phyloP scores from a whole-genome alignment of 805 yeast genomes.

The Candida sphagnicola region DNA sequence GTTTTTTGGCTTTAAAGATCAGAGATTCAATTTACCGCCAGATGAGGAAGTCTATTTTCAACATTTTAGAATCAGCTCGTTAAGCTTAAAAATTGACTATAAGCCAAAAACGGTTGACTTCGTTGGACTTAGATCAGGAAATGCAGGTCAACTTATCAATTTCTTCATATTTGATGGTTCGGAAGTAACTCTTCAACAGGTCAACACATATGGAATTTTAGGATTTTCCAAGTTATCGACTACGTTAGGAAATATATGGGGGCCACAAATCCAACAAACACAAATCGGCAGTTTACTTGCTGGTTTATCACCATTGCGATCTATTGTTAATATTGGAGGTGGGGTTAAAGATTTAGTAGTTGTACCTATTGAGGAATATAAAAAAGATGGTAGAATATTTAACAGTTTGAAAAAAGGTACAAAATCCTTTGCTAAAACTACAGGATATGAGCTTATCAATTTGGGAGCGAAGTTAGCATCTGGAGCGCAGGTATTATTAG shows the following conservation, averaged over 20 bases:
- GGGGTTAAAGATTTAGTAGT: conserved; percentile 72
- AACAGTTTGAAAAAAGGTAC: conserved; percentile 77
- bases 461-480: conserved; percentile 83
- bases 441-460: conserved; percentile 75
- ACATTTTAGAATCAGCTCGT: conserved; percentile 56
- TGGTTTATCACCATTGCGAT: conserved; percentile 79
- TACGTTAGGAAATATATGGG: conserved; percentile 68
- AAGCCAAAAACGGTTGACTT: conserved; percentile 89
- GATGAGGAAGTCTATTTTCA: conserved; percentile 70
- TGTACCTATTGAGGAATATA: conserved; percentile 71
- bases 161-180: conserved; percentile 88
- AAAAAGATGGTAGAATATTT: conserved; percentile 64
- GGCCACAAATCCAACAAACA: conserved; percentile 79
- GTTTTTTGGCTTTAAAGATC: conserved; percentile 77
- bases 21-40: conserved; percentile 57
- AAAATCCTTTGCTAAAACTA: conserved; percentile 64
- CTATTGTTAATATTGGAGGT: conserved; percentile 72
- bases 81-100: conserved; percentile 74
- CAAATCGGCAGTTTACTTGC: conserved; percentile 79
- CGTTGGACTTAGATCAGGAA: conserved; percentile 81
- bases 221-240: conserved; percentile 64
- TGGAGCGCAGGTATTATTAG: conserved; percentile 80
- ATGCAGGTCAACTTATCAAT: conserved; percentile 81
- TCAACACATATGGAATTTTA: conserved; percentile 66
- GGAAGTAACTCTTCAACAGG: conserved; percentile 56